Evolutionary conservation across 1,284 basidiomycete genomes (phyloP).

Genomic region (Cronartium quercuum): DNA sequence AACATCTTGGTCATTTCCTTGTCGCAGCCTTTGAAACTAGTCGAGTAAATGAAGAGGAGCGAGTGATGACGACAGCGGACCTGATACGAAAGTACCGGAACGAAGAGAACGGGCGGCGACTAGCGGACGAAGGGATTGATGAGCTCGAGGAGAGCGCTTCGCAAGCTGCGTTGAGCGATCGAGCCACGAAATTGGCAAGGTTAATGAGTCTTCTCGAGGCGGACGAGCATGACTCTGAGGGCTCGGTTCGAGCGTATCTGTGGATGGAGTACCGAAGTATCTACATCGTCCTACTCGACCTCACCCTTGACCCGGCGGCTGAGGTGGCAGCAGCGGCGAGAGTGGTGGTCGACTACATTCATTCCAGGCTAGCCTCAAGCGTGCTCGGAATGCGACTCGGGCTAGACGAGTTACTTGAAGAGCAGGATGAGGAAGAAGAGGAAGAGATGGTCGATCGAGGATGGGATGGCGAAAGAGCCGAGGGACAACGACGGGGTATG

Average conservation of each 20-base stretch:
- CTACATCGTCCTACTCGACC: slow-evolving; percentile 48
- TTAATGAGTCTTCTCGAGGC: slow-evolving; percentile 29
- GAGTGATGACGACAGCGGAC: slow-evolving; percentile 1
- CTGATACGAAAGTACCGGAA: slow-evolving; percentile 29
- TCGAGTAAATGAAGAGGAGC: slow-evolving; percentile 16
- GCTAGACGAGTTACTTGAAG: slow-evolving; percentile 10
- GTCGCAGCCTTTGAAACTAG: slow-evolving; percentile 31
- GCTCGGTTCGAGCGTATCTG: slow-evolving; percentile 24
- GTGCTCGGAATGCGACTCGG: slow-evolving; percentile 16
- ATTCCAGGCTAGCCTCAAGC: slow-evolving; percentile 44
- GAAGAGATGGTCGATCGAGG: not conserved
- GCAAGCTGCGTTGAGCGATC: slow-evolving; percentile 23
- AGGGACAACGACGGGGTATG: not conserved
- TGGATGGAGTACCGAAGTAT: slow-evolving; percentile 44
- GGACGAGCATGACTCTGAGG: slow-evolving; percentile 5
- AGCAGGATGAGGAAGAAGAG: not conserved
- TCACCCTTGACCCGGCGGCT: slow-evolving; percentile 47
- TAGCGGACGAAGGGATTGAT: not conserved
- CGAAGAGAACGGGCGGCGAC: not conserved
- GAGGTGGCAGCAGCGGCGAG: slow-evolving; percentile 47
- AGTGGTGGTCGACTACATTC: slow-evolving; percentile 48
- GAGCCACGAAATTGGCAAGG: slow-evolving; percentile 30
- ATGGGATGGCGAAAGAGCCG: not conserved
- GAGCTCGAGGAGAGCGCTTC: not conserved
- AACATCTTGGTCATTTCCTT: slow-evolving; percentile 38